Percentiles rank a stretch among this genome's conserved stretches.
These are phyloP conservation scores for Ascochyta clinopodiicola DNA, from an alignment of 2,329 filamentous ascomycete species.

Conservation along the genomic window DNA sequence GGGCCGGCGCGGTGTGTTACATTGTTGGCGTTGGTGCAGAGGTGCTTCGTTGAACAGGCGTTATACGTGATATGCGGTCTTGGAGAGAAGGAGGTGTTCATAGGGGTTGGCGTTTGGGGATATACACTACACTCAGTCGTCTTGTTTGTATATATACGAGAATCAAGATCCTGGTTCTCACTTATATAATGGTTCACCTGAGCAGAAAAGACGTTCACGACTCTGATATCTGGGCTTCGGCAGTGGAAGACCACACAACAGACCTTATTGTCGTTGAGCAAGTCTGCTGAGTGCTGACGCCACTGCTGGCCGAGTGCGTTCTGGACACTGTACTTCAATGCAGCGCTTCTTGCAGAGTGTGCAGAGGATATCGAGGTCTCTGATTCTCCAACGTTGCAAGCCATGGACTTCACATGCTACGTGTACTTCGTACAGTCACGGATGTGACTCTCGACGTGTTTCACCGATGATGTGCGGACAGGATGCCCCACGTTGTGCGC, in stretches of 20 bases:
- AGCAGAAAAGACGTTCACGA: too few relatives aligned
- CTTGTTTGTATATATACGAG: neutral
- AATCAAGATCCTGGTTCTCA: too few relatives aligned
- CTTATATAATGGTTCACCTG: too few relatives aligned
- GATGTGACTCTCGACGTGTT: neutral
- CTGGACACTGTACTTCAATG: too few relatives aligned
- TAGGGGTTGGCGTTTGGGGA: neutral
- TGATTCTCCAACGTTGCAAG: too few relatives aligned
- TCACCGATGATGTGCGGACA: neutral
- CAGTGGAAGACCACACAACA: too few relatives aligned
- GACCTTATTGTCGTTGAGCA: too few relatives aligned
- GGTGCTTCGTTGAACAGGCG: slow-evolving; percentile 11
- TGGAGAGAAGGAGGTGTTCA: neutral
- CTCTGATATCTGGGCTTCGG: too few relatives aligned
- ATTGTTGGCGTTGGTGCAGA: slow-evolving; percentile 43
- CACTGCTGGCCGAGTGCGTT: too few relatives aligned
- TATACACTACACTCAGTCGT: slow-evolving; percentile 4
- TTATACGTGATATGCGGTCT: neutral
- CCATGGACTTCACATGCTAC: neutral
- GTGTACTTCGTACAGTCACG: neutral
- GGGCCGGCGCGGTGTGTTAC: slow-evolving; percentile 39
- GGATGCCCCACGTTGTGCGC: slow-evolving; percentile 30
- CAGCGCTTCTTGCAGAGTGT: too few relatives aligned
- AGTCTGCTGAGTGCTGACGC: too few relatives aligned
- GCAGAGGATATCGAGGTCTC: too few relatives aligned